A percentile compares a stretch with the other conserved stretches of the same genome.
These are phyloP conservation scores for Xylogone sp. DNA, from an alignment of 2,329 filamentous ascomycete species.

Conservation along the genomic window DNA sequence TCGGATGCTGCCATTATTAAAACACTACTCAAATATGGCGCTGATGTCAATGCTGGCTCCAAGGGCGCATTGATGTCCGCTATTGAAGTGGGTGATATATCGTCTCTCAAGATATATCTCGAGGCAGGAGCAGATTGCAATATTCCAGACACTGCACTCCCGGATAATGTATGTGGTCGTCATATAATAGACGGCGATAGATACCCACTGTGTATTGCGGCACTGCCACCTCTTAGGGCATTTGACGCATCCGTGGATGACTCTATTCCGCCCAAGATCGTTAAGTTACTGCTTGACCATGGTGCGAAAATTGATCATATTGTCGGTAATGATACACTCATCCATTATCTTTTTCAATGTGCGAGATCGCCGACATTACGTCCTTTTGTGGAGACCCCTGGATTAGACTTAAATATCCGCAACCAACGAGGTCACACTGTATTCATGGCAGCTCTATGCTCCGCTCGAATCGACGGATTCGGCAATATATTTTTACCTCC, in stretches of 20 bases:
- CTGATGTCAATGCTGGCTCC: conserved; percentile 2
- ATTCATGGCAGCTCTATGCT: conserved; percentile 5
- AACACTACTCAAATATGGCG: conserved; percentile 4
- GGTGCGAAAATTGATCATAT: conserved; percentile 6
- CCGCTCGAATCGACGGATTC: background rate
- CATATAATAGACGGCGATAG: background rate
- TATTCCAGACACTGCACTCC: conserved; percentile 1
- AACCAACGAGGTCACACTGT: conserved; percentile 9
- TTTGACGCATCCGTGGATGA: background rate
- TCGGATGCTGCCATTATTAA: background rate
- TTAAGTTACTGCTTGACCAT: conserved; percentile 7
- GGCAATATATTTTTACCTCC: background rate
- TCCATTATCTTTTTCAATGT: conserved; percentile 8
- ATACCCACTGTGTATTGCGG: conserved; percentile 9
- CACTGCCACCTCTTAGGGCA: conserved; percentile 1
- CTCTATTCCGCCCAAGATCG: conserved; percentile 4
- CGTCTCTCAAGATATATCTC: background rate
- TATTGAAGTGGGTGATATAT: conserved; percentile 5
- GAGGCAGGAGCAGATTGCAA: conserved; percentile 11
- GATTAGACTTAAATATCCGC: conserved; percentile 5
- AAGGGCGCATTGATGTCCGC: conserved; percentile 7
- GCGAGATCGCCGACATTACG: conserved; percentile 4
- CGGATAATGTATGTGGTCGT: background rate
- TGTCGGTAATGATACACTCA: conserved; percentile 2
- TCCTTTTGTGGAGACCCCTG: conserved; percentile 7